phyloP scores from a whole-genome alignment of 768 basidiomycete genomes.

The Suillus decipiens region DNA sequence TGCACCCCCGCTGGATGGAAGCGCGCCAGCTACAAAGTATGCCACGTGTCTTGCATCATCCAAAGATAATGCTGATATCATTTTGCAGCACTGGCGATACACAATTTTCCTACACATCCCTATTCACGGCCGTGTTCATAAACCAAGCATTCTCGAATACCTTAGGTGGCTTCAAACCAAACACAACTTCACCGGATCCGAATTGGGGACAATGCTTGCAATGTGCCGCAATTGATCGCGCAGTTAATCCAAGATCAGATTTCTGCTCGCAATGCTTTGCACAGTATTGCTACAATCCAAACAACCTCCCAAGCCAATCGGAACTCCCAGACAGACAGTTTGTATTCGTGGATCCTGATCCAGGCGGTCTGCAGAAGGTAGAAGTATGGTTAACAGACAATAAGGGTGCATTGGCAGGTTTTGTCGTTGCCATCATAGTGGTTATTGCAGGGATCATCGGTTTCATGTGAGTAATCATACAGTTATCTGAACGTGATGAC shows the following conservation, averaged over 20 bases:
- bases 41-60: constrained; percentile 16
- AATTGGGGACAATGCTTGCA: constrained; percentile 59
- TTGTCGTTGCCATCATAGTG: constrained; percentile 41
- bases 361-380: constrained; percentile 46
- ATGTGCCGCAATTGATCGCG: constrained; percentile 63
- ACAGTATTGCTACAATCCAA: constrained; percentile 57
- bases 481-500: neutral
- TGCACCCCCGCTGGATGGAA: constrained; percentile 66
- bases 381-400: constrained; percentile 43
- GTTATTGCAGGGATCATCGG: constrained; percentile 39
- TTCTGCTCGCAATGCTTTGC: constrained; percentile 61
- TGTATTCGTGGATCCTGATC: constrained; percentile 56
- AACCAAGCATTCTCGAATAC: constrained; percentile 59
- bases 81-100: constrained; percentile 54
- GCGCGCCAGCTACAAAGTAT: constrained; percentile 67
- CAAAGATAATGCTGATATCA: constrained; percentile 10
- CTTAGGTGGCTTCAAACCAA: constrained; percentile 60
- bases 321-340: constrained; percentile 41
- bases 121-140: constrained; percentile 58
- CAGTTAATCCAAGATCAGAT: constrained; percentile 40
- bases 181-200: constrained; percentile 55
- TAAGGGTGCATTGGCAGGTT: constrained; percentile 52
- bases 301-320: constrained; percentile 59
- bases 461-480: constrained; percentile 34
- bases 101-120: constrained; percentile 57